Conservation (phyloP, 2,329 filamentous ascomycete species). For the Neospermospora avenae region DNA sequence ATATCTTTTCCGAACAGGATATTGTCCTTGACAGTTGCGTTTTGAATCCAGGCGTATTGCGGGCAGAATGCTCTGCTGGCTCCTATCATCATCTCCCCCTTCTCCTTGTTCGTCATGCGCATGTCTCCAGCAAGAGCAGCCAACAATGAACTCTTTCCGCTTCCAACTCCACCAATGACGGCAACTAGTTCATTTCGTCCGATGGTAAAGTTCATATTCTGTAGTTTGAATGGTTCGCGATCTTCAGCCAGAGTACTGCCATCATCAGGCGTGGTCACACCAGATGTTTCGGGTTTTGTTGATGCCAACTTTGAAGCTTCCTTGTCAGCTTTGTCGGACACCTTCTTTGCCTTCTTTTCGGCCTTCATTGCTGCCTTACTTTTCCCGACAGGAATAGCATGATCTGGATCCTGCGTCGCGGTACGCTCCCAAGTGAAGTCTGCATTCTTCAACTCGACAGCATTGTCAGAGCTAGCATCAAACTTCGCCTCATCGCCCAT, state of each 20-base stretch:
- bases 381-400: conserved; percentile 40
- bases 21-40: conserved; percentile 81
- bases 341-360: conserved; percentile 42
- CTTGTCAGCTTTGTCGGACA: conserved; percentile 42
- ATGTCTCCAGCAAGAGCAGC: conserved; percentile 91
- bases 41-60: conserved; percentile 98
- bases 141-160: conserved; percentile 85
- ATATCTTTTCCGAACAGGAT: conserved; percentile 84
- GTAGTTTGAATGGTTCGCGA: conserved; percentile 67
- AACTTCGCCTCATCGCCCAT: conserved; percentile 64
- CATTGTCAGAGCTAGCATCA: conserved; percentile 57
- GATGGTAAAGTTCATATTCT: conserved; percentile 63
- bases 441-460: conserved; percentile 68
- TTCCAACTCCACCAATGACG: conserved; percentile 85
- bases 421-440: conserved; percentile 85
- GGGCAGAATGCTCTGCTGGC: conserved; percentile 87
- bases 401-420: conserved; percentile 51
- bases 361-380: conserved; percentile 35
- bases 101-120: conserved; percentile 60
- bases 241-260: conserved; percentile 53
- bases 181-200: conserved; percentile 75
- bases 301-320: conserved; percentile 38
- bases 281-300: conserved; percentile 37
- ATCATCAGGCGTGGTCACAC: conserved; percentile 47
- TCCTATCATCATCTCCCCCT: conserved; percentile 70